phyloP scores from a whole-genome alignment of 2,329 filamentous ascomycete species.

The Stromatinia cepivora region DNA sequence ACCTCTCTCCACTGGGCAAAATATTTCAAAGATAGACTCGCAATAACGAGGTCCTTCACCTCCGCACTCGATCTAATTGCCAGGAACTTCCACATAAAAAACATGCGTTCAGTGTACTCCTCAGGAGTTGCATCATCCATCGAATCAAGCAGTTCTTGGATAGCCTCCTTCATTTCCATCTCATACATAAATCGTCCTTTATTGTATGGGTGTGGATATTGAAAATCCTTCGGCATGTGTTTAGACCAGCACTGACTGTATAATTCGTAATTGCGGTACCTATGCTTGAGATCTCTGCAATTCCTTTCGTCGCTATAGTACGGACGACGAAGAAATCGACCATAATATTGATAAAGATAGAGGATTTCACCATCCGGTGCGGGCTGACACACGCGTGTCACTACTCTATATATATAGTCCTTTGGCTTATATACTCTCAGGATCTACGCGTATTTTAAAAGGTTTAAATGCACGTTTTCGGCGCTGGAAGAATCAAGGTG shows the following conservation, averaged over 20 bases:
- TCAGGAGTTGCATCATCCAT: not conserved
- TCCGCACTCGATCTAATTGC: not conserved
- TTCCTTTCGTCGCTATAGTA: not conserved
- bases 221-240: not conserved
- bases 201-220: not conserved
- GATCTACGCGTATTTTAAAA: not conserved
- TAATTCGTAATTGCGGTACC: not conserved
- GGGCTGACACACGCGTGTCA: too few species aligned
- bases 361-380: not conserved
- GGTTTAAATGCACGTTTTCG: not conserved
- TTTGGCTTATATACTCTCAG: not conserved
- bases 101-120: not conserved
- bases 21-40: not conserved
- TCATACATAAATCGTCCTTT: not conserved
- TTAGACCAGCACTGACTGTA: not conserved
- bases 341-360: not conserved
- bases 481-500: not conserved
- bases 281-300: not conserved
- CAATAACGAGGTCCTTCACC: not conserved
- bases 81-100: not conserved
- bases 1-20: not conserved
- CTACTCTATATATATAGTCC: not conserved
- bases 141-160: not conserved
- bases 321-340: not conserved
- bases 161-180: not conserved